Evolutionary conservation across 2,329 filamentous ascomycete species (phyloP), one percentile per base, ranked within the genome.

Genomic region (Alternaria novae-zelandiae): DNA sequence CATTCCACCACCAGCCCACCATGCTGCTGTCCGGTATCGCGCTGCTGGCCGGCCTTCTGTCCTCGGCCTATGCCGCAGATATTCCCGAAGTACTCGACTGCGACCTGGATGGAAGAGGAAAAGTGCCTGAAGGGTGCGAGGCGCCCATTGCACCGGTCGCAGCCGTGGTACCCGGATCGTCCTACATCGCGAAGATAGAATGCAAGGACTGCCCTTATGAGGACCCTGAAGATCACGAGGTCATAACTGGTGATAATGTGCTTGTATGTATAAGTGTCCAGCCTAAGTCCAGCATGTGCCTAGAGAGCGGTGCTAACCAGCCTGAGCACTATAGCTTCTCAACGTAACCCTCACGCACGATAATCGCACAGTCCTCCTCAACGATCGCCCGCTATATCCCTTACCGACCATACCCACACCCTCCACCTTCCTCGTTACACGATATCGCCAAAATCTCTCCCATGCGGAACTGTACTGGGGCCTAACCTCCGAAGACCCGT

Each of bases 271-370:
- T 45, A 32, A 20, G 12, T 53, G n/a, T 23, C 23, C 8, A 20
- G 21, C 28, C 20, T 21, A 6, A n/a, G 7, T 9, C n/a, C 17
- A 13, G 17, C n/a, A n/a, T 46, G 25, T 46, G 41, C 55, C 26
- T 50, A 32, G 12, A 26, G 9, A 41, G 32, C 53, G 15, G 47
- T 47, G 44, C 62, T 61, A 46, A 64, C 21, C 23, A 30, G 11
- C 20, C 36, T 41, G 26, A 57, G 41, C 26, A 12, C 25, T 28
- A 49, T 46, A 76, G 77, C 67, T 78, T 57, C 73, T 75, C 57
- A 78, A 78, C 58, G 57, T 79, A 55, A 70, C 74, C 15, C 68
- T 78, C 32, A 68, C 74, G 8, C 67, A 70, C 54, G 70, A 78
- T 54, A 71, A 70, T 28, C 71, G 69, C 32, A 72, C 71, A 23